These are phyloP conservation scores for Cryptosporidium felis DNA, from an alignment of 169 alveolate genomes.

Conservation along the genomic window DNA sequence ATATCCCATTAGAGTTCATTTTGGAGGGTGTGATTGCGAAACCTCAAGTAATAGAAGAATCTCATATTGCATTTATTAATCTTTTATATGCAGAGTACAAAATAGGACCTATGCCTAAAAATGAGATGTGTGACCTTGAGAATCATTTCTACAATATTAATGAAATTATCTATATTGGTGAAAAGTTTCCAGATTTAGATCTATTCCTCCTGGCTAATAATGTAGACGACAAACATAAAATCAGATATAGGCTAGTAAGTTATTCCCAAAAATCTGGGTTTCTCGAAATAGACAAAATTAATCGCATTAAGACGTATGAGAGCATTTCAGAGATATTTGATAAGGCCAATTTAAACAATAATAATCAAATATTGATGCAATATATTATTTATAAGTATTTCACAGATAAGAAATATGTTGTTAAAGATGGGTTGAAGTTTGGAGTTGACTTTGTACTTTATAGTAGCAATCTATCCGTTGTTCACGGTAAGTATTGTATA, in stretches of 20 bases:
- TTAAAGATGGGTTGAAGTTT: constrained; percentile 37
- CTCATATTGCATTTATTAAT: background rate
- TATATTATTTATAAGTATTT: constrained; percentile 14
- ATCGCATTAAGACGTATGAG: background rate
- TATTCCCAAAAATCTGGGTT: background rate
- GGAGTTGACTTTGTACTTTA: constrained; percentile 48
- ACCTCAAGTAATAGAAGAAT: background rate
- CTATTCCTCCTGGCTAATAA: background rate
- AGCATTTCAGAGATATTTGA: background rate
- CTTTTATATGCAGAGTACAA: background rate
- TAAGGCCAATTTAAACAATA: background rate
- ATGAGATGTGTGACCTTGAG: background rate
- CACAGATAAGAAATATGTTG: constrained; percentile 10
- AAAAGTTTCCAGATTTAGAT: background rate
- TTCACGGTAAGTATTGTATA: constrained; percentile 16
- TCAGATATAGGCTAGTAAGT: constrained; percentile 22
- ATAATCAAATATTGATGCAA: background rate
- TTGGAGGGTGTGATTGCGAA: background rate
- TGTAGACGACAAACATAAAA: too few relatives aligned
- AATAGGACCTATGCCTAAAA: too few relatives aligned
- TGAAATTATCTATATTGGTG: constrained; percentile 20
- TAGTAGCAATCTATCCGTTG: background rate
- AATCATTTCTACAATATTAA: background rate
- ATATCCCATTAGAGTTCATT: background rate
- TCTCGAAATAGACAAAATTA: background rate